Conservation (phyloP, 1,139 yeast species). For the Kodamaea anthophila region DNA sequence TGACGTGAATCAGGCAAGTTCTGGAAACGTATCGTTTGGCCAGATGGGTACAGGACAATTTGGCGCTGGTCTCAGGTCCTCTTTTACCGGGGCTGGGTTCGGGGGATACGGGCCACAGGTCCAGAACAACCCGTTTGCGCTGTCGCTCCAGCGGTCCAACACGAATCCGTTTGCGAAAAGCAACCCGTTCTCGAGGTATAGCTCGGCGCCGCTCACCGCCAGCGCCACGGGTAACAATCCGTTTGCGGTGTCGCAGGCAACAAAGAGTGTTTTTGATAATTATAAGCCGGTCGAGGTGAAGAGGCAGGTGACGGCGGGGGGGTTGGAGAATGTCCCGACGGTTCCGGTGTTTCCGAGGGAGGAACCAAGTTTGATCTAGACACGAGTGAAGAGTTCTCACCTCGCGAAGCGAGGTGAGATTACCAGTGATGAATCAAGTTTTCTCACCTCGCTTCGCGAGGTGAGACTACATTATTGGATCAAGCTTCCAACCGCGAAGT, state of each 20-base stretch:
- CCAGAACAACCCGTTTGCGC: slow-evolving; percentile 1
- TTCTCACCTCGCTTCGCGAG: too few species aligned
- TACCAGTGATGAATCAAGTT: too few species aligned
- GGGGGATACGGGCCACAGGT: slow-evolving; percentile 6
- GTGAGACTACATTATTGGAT: too few species aligned
- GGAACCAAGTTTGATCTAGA: slow-evolving; percentile 20
- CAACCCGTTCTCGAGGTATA: slow-evolving; percentile 10
- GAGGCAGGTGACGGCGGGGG: slow-evolving; percentile 61
- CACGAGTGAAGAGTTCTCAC: not conserved
- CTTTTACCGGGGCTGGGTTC: slow-evolving; percentile 48
- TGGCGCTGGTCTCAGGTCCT: slow-evolving; percentile 17
- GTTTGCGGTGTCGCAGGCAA: slow-evolving; percentile 36
- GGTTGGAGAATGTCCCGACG: slow-evolving; percentile 56
- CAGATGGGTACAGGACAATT: too few species aligned
- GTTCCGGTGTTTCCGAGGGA: slow-evolving; percentile 57
- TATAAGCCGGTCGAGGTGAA: slow-evolving; percentile 24
- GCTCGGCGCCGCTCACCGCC: slow-evolving; percentile 13
- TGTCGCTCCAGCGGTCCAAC: slow-evolving; percentile 19
- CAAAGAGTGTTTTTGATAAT: slow-evolving; percentile 28
- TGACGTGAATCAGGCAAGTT: too few species aligned
- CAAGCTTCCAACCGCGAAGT: too few species aligned
- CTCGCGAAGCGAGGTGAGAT: not conserved
- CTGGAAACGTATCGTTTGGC: too few species aligned
- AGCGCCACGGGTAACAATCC: slow-evolving; percentile 42
- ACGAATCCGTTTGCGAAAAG: slow-evolving; percentile 40